Percentiles rank a stretch among this genome's conserved stretches.
phyloP scores from a whole-genome alignment of 2,329 filamentous ascomycete genomes.

The Xylariaceae sp. region DNA sequence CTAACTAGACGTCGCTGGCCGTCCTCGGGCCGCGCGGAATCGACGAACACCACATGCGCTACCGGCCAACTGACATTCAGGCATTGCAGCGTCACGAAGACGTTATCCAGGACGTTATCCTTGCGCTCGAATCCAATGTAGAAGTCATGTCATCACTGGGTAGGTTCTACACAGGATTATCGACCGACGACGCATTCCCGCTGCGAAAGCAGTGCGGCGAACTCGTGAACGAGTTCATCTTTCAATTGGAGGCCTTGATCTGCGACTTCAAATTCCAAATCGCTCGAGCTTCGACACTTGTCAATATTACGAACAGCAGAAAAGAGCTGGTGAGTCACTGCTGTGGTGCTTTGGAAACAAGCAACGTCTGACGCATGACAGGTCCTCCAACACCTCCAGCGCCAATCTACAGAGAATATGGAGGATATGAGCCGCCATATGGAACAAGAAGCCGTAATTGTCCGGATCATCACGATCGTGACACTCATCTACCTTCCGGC shows the following conservation, averaged over 20 bases:
- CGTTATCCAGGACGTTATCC: slow-evolving; percentile 26
- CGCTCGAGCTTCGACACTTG: slow-evolving; percentile 25
- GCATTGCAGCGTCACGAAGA: slow-evolving; percentile 31
- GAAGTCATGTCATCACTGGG: slow-evolving; percentile 26
- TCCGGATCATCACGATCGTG: slow-evolving; percentile 22
- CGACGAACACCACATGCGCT: slow-evolving; percentile 11
- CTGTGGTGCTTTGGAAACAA: no score
- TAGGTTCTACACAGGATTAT: slow-evolving; percentile 21
- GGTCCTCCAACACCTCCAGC: slow-evolving; percentile 27
- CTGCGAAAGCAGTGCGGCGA: slow-evolving; percentile 9
- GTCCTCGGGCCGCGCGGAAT: slow-evolving; percentile 11
- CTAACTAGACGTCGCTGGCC: slow-evolving; percentile 14
- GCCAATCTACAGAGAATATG: slow-evolving; percentile 23
- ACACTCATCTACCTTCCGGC: slow-evolving; percentile 17
- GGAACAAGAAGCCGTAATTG: slow-evolving; percentile 13
- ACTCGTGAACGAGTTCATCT: slow-evolving; percentile 20
- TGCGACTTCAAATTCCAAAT: slow-evolving; percentile 29
- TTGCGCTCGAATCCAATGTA: slow-evolving; percentile 30
- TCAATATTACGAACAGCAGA: slow-evolving; percentile 26
- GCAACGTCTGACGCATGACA: slow-evolving; percentile 8
- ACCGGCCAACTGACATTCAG: slow-evolving; percentile 22
- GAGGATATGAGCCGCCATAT: slow-evolving; percentile 14
- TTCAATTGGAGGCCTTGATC: slow-evolving; percentile 27
- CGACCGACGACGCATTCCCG: slow-evolving; percentile 17
- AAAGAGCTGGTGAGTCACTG: slow-evolving; percentile 23